Evolutionary conservation across 306 rosid genomes (phyloP).

Genomic region (Gastrolobium villosum): DNA sequence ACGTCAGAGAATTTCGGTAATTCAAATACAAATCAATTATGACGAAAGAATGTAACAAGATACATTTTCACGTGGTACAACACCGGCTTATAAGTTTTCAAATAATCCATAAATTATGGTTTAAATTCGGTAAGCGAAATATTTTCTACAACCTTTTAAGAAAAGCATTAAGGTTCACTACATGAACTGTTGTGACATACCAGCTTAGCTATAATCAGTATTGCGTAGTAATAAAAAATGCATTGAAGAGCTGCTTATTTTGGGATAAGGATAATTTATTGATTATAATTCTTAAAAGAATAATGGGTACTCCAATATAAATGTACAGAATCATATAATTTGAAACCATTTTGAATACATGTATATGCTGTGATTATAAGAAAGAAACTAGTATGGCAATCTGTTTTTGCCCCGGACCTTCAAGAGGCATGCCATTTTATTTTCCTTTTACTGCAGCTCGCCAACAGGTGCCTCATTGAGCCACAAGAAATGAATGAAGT

Average conservation of each 20-base stretch:
- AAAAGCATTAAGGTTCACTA: neutral
- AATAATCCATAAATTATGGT: neutral
- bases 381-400: neutral
- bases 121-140: neutral
- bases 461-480: slow-evolving; percentile 98
- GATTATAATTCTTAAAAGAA: slow-evolving; percentile 4
- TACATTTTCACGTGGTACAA: too few relatives aligned
- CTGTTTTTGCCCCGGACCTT: neutral
- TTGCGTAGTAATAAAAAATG: neutral
- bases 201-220: neutral
- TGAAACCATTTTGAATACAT: neutral
- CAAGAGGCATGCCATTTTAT: neutral
- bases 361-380: neutral
- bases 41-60: too few relatives aligned
- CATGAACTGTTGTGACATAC: neutral
- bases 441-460: slow-evolving; percentile 72
- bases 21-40: too few relatives aligned
- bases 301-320: neutral
- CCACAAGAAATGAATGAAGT: slow-evolving; percentile 96
- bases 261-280: neutral
- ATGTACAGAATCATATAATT: neutral
- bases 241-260: neutral
- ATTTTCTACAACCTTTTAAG: neutral
- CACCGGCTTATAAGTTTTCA: too few relatives aligned
- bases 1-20: too few relatives aligned